These are phyloP conservation scores for Amanita molliuscula DNA, from an alignment of 768 basidiomycete species.

Conservation along the genomic window DNA sequence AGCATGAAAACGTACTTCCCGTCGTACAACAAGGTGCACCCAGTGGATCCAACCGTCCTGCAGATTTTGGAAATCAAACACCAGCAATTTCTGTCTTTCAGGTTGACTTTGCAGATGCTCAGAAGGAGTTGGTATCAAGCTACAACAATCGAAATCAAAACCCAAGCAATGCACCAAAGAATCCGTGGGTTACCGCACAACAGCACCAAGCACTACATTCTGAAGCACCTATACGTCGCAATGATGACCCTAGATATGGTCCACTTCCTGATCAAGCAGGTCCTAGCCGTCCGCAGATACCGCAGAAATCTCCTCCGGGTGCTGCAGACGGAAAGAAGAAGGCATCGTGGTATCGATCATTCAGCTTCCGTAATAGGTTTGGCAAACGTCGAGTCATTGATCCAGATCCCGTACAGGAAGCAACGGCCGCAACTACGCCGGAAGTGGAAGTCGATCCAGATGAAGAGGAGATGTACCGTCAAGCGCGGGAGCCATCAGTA, in stretches of 20 bases:
- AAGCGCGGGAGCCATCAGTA: conserved; percentile 7
- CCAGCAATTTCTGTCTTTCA: conserved; percentile 19
- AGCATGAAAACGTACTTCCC: not conserved
- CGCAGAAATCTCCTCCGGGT: conserved; percentile 12
- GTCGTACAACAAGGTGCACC: not conserved
- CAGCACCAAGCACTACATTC: conserved; percentile 19
- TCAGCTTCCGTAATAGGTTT: conserved; percentile 23
- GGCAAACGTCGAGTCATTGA: conserved; percentile 21
- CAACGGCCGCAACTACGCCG: not conserved
- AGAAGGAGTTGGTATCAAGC: conserved; percentile 17
- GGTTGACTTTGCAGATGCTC: conserved; percentile 22
- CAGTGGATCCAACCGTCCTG: not conserved
- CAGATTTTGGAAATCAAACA: conserved; percentile 4
- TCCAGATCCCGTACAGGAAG: conserved; percentile 17
- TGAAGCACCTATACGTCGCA: conserved; percentile 6
- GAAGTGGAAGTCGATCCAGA: not conserved
- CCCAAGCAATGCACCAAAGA: conserved; percentile 13
- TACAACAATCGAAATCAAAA: conserved; percentile 12
- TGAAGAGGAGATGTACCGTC: conserved; percentile 13
- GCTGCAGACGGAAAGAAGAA: conserved; percentile 23
- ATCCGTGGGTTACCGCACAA: conserved; percentile 28
- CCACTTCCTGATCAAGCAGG: not conserved
- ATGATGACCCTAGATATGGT: not conserved
- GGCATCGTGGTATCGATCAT: conserved; percentile 29
- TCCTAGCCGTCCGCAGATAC: not conserved